Evolutionary conservation across 2,329 filamentous ascomycete genomes (phyloP).

Genomic region (Botrytis elliptica): DNA sequence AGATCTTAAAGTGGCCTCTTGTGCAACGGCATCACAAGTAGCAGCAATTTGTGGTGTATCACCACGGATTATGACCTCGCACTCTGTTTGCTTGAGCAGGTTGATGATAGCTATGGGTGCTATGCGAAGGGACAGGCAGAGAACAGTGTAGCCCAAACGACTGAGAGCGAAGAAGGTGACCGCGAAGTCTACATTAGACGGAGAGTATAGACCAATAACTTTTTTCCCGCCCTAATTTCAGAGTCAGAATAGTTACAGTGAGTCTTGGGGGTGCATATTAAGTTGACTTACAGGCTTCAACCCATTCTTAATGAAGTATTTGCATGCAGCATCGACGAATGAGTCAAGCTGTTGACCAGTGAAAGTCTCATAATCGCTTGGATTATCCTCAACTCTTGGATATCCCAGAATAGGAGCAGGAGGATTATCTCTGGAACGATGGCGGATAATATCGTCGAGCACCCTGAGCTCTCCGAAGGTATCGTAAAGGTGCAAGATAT

Average conservation of each 20-base stretch:
- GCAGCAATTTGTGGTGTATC: constrained; percentile 11
- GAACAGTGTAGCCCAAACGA: constrained; percentile 51
- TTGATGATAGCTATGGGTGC: constrained; percentile 49
- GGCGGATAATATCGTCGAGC: constrained; percentile 28
- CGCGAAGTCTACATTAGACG: constrained; percentile 47
- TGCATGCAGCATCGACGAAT: constrained; percentile 29
- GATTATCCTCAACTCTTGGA: constrained; percentile 25
- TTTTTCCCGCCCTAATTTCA: constrained; percentile 16
- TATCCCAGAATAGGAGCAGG: constrained; percentile 29
- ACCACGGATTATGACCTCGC: constrained; percentile 25
- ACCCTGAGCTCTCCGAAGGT: constrained; percentile 24
- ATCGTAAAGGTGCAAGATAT: constrained; percentile 23
- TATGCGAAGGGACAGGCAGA: constrained; percentile 55
- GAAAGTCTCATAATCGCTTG: constrained; percentile 29
- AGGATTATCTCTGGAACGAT: constrained; percentile 26
- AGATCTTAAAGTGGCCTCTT: constrained; percentile 17
- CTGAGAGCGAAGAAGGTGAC: constrained; percentile 52
- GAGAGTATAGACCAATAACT: constrained; percentile 34
- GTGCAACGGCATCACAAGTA: constrained; percentile 11
- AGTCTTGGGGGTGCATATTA: neutral
- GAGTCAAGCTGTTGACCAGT: constrained; percentile 28
- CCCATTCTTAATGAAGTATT: constrained; percentile 19
- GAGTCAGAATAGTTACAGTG: neutral
- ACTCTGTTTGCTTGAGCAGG: constrained; percentile 45
- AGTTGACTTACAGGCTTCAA: constrained; percentile 23